Evolutionary conservation across 2,329 filamentous ascomycete genomes (phyloP), one percentile per base, ranked within the genome.

Genomic region (Aspergillus fumigatus): DNA sequence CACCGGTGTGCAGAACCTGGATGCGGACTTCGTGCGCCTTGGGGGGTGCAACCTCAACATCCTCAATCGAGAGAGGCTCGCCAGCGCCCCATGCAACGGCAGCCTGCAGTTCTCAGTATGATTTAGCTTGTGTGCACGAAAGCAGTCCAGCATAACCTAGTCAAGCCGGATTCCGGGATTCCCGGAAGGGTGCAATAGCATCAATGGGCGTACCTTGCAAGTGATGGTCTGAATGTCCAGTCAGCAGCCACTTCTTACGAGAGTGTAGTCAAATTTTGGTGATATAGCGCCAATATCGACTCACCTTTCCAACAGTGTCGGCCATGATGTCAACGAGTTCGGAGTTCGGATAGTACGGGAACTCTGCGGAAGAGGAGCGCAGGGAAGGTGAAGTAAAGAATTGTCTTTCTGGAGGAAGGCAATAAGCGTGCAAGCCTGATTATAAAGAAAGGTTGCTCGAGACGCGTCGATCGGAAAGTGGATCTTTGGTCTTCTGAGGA

Each of bases 31-130:
- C 94, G 79, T 96, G 85, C 60, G 93, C 92, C 77, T 83, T 87
- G 58, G 94, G 94, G 61, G 93, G 89, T 53, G 83, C 85, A 64
- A 99, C 94, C 79, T 97, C 92, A 69, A 99, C 82, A 66, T 96
- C 90, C 79, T 99, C 94, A 66, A 97, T 84, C 68, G 82, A 86
- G 63, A 99, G 84, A 65, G 90, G 88, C 80, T 96, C 90, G 73
- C 89, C 92, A 50, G 94, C 92, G 78, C 92, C 93, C 94, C 94
- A 99, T 75, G 94, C 94, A 62, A 99, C 89, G 70, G 94, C 94
- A 65, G 94, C 94, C 88, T 87, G 59, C 17, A 55, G 48, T 59
- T 55, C 54, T 19, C 21, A 23, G 53, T 47, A 52, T 47, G 17
- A 21, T 43, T 48, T 50, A 48, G 41, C 21, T 21, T 11, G 7